phyloP scores from a whole-genome alignment of 768 basidiomycete species.

The Termitomyces sp. region DNA sequence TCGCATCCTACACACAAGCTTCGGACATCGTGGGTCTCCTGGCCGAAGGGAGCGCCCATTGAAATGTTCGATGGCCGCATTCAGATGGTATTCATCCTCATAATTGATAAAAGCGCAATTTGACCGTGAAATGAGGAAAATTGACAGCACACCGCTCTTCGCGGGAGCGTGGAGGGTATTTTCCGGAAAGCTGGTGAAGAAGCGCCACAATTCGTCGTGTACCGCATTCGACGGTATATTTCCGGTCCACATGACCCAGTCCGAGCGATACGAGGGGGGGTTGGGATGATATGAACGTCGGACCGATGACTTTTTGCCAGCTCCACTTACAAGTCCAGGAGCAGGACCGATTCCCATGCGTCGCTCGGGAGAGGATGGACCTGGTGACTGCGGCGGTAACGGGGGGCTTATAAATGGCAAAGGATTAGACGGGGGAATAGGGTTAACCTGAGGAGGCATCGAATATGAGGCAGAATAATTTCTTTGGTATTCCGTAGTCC shows the following conservation, averaged over 20 bases:
- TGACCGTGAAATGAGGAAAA: slow-evolving; percentile 93
- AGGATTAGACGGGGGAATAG: slow-evolving; percentile 10
- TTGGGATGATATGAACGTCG: slow-evolving; percentile 66
- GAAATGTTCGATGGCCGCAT: slow-evolving; percentile 63
- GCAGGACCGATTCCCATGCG: slow-evolving; percentile 4
- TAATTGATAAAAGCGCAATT: slow-evolving; percentile 95
- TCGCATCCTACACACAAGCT: slow-evolving; percentile 79
- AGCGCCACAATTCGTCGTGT: slow-evolving; percentile 80
- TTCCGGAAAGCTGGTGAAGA: slow-evolving; percentile 49
- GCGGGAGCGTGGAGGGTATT: not conserved
- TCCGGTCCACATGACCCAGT: slow-evolving; percentile 97
- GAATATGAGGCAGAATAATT: slow-evolving; percentile 27
- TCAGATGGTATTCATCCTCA: slow-evolving; percentile 52
- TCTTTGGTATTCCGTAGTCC: slow-evolving; percentile 21
- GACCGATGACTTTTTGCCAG: slow-evolving; percentile 23
- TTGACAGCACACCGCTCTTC: slow-evolving; percentile 62
- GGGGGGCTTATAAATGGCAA: slow-evolving; percentile 16
- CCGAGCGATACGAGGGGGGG: slow-evolving; percentile 68
- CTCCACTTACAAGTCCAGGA: slow-evolving; percentile 5
- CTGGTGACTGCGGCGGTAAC: slow-evolving; percentile 6
- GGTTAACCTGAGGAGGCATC: slow-evolving; percentile 18
- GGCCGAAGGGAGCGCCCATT: slow-evolving; percentile 69
- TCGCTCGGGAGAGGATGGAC: slow-evolving; percentile 1
- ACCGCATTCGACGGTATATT: slow-evolving; percentile 84
- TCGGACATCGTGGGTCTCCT: slow-evolving; percentile 64